Conservation (phyloP, 2,329 filamentous ascomycete species). For the Aspergillus proliferans region DNA sequence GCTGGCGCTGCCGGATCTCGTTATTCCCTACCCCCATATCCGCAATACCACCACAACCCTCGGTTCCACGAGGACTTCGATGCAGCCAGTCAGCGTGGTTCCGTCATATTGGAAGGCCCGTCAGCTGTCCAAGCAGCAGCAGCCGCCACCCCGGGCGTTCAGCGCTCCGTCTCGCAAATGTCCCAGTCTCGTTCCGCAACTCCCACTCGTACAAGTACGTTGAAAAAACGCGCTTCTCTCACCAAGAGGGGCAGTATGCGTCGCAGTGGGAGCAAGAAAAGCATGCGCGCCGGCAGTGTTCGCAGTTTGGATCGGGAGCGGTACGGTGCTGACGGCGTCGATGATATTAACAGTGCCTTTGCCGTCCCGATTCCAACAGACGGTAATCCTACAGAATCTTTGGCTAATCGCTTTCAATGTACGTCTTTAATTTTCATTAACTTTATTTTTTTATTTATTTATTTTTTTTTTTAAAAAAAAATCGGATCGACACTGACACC, state of each 20-base stretch:
- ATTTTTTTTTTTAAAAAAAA: too few species aligned
- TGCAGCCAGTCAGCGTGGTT: constrained; percentile 28
- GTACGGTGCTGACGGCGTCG: constrained; percentile 43
- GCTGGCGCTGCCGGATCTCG: not conserved
- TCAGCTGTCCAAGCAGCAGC: constrained; percentile 3
- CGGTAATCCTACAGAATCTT: constrained; percentile 78
- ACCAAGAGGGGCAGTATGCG: constrained; percentile 67
- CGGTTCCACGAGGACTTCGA: constrained; percentile 37
- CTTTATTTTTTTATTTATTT: too few species aligned
- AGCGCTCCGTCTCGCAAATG: constrained; percentile 37
- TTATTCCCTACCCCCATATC: not conserved
- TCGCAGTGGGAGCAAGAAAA: constrained; percentile 73
- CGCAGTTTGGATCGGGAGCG: constrained; percentile 63
- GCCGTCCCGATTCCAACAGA: constrained; percentile 82
- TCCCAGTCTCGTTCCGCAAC: constrained; percentile 35
- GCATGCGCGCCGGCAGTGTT: constrained; percentile 79
- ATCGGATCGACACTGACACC: constrained; percentile 9
- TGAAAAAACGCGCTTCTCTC: constrained; percentile 83
- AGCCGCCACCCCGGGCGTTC: constrained; percentile 17
- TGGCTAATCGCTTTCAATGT: constrained; percentile 87
- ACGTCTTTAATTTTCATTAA: constrained; percentile 23
- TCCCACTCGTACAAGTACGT: constrained; percentile 58
- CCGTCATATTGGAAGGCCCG: constrained; percentile 25
- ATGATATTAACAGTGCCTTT: constrained; percentile 74
- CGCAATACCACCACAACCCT: constrained; percentile 24